Conservation (phyloP, 2,329 filamentous ascomycete species). For the Aspergillus pseudoglaucus region DNA sequence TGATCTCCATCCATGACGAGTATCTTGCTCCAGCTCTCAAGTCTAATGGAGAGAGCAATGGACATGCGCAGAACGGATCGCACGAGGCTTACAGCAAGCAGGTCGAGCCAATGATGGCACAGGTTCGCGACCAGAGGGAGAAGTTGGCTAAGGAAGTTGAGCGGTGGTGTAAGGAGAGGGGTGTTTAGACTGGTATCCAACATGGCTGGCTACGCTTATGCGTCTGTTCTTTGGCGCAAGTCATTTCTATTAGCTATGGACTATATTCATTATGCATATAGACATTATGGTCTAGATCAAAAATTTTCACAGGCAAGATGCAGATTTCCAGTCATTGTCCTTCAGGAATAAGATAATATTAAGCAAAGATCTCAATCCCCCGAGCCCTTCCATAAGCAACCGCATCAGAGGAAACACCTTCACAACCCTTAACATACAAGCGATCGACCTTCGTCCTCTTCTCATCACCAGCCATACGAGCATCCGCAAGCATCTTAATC, state of each 20-base stretch:
- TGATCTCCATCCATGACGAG: constrained; percentile 40
- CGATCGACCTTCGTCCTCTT: constrained; percentile 15
- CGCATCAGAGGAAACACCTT: constrained; percentile 27
- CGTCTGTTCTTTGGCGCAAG: too few species aligned
- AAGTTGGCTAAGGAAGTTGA: constrained; percentile 37
- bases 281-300: too few species aligned
- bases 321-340: background rate
- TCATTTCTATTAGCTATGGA: too few species aligned
- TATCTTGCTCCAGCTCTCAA: constrained; percentile 29
- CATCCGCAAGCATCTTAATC: constrained; percentile 27
- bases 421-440: constrained; percentile 22
- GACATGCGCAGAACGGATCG: constrained; percentile 17
- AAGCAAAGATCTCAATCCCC: constrained; percentile 22
- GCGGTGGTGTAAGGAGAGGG: constrained; percentile 41
- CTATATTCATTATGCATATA: too few species aligned
- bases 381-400: constrained; percentile 25
- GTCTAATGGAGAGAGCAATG: constrained; percentile 12
- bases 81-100: constrained; percentile 27
- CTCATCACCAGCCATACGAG: constrained; percentile 5
- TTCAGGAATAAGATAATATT: background rate
- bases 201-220: too few species aligned
- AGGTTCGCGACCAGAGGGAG: constrained; percentile 27
- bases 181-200: constrained; percentile 19
- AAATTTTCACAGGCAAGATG: too few species aligned
- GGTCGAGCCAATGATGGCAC: constrained; percentile 33